Percentiles rank a stretch among this genome's conserved stretches.
Evolutionary conservation across 2,329 filamentous ascomycete species (phyloP).

Genomic region (Leptoxyphium fumago): DNA sequence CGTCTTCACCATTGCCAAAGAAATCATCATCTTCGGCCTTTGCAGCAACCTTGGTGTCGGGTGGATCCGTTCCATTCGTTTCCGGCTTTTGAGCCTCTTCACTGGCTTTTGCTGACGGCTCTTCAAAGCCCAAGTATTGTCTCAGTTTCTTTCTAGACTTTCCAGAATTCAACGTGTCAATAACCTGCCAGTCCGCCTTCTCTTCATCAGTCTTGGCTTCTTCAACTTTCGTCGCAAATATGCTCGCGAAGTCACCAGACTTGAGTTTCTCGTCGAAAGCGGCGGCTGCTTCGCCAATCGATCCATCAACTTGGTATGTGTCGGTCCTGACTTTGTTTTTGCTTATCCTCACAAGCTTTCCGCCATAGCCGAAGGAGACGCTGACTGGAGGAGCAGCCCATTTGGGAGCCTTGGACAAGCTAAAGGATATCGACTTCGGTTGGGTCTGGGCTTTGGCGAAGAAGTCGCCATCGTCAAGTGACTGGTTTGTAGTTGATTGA

Average conservation of each 20-base stretch:
- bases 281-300: conserved; percentile 69
- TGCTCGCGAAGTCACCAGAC: conserved; percentile 58
- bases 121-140: conserved; percentile 75
- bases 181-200: conserved; percentile 90
- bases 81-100: conserved; percentile 13
- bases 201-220: conserved; percentile 73
- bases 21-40: conserved; percentile 38
- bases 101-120: conserved; percentile 31
- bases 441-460: conserved; percentile 87
- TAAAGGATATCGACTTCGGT: conserved; percentile 80
- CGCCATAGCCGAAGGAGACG: conserved; percentile 88
- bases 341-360: conserved; percentile 70
- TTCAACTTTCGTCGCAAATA: conserved; percentile 67
- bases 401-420: conserved; percentile 67
- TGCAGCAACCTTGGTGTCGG: conserved; percentile 44
- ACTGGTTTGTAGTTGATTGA: conserved; percentile 47
- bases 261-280: conserved; percentile 74
- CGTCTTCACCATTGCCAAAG: conserved; percentile 49
- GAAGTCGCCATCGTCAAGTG: conserved; percentile 84
- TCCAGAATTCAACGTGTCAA: conserved; percentile 72
- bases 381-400: conserved; percentile 80
- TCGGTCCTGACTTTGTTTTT: conserved; percentile 70
- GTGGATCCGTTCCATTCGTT: conserved; percentile 22
- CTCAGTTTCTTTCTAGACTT: conserved; percentile 78
- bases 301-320: conserved; percentile 76